Conservation (phyloP, 768 basidiomycete species). For the Floccularia luteovirens region DNA sequence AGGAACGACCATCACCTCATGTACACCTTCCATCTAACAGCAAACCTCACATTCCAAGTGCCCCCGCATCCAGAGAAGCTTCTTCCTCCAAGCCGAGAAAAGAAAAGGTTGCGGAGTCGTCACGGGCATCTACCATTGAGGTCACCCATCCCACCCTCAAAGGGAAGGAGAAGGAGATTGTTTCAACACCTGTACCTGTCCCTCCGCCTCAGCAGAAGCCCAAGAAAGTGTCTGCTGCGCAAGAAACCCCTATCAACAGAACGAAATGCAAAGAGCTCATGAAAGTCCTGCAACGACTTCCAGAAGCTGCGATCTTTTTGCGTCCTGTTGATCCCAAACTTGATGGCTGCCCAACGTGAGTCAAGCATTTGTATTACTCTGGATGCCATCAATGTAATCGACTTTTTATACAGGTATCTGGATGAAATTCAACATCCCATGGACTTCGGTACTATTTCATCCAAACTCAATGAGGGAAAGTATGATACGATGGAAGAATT, state of each 20-base stretch:
- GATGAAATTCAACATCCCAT: conserved; percentile 90
- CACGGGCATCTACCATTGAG: conserved; percentile 16
- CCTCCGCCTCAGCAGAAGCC: conserved; percentile 16
- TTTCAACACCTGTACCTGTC: conserved; percentile 19
- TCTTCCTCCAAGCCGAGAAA: conserved; percentile 31
- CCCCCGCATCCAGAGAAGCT: conserved; percentile 15
- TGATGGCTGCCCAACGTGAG: conserved; percentile 90
- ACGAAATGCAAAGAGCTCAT: conserved; percentile 79
- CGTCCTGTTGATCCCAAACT: conserved; percentile 76
- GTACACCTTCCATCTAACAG: conserved; percentile 23
- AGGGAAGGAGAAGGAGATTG: conserved; percentile 68
- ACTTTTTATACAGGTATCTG: conserved; percentile 67
- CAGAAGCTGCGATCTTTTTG: conserved; percentile 67
- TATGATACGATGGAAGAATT: conserved; percentile 84
- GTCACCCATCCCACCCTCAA: conserved; percentile 44
- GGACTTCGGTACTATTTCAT: conserved; percentile 82
- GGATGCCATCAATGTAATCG: not conserved
- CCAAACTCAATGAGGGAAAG: conserved; percentile 55
- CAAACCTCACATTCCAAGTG: conserved; percentile 16
- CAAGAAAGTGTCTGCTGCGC: conserved; percentile 26
- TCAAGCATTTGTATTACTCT: conserved; percentile 7
- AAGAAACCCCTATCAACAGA: conserved; percentile 57
- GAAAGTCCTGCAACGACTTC: conserved; percentile 47
- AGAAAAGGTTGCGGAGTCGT: conserved; percentile 25
- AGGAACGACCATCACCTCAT: conserved; percentile 35